Percentiles rank a stretch among this genome's conserved stretches.
phyloP scores from a whole-genome alignment of 805 yeast genomes.

The Cyberlindnera suaveolens region DNA sequence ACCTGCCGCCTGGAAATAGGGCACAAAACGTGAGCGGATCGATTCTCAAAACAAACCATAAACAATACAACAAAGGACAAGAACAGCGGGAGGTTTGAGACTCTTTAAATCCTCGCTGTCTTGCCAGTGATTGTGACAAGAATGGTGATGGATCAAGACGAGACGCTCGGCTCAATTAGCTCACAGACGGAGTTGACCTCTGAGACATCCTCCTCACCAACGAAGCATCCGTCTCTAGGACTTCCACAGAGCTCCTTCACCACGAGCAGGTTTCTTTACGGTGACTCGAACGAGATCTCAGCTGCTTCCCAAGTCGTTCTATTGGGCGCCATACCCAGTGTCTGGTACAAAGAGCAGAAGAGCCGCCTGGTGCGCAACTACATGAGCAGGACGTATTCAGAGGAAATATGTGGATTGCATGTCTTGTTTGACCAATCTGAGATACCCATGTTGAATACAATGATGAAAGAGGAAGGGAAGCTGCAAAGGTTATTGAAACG shows the following conservation, averaged over 20 bases:
- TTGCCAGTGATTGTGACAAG: too few species aligned
- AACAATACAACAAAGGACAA: too few species aligned
- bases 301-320: constrained; percentile 41
- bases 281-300: constrained; percentile 42
- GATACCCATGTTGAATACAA: not conserved
- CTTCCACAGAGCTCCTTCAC: constrained; percentile 41
- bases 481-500: constrained; percentile 5
- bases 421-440: not conserved
- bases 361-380: constrained; percentile 21
- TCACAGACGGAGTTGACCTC: too few species aligned
- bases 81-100: too few species aligned
- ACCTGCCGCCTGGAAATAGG: too few species aligned
- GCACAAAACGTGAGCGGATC: not conserved
- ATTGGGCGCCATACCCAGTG: constrained; percentile 52
- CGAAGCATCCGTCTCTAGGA: too few species aligned
- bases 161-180: too few species aligned
- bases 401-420: not conserved
- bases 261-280: constrained; percentile 50
- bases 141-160: too few species aligned
- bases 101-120: too few species aligned
- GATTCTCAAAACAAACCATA: too few species aligned
- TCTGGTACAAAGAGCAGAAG: constrained; percentile 42
- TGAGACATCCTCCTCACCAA: too few species aligned
- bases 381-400: constrained; percentile 4
- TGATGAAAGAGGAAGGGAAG: not conserved